These are phyloP conservation scores for Linderniella brevidens DNA, from an alignment of 257 asterid species.

Conservation along the genomic window DNA sequence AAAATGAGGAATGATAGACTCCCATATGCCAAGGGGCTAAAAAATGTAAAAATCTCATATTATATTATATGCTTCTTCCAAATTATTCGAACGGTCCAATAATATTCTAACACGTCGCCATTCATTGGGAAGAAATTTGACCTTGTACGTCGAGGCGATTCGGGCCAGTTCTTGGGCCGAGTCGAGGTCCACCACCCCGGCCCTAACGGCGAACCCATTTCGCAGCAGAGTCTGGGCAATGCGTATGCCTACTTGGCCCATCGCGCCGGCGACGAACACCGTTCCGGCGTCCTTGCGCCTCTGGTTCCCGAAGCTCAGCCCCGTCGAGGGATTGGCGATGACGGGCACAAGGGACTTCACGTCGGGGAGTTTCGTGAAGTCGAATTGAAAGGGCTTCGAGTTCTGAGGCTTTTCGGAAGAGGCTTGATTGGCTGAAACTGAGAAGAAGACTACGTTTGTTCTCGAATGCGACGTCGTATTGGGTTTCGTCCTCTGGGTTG, in stretches of 20 bases:
- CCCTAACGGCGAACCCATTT: constrained; percentile 80
- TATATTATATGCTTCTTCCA: no score
- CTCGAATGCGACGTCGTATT: background rate
- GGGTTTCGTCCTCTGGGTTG: constrained; percentile 23
- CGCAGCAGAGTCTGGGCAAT: constrained; percentile 71
- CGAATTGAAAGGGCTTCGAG: constrained; percentile 30
- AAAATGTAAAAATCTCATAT: no score
- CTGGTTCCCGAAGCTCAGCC: constrained; percentile 30
- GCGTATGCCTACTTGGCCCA: constrained; percentile 80
- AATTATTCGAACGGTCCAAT: no score
- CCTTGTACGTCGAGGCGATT: constrained; percentile 68
- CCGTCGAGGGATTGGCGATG: constrained; percentile 30
- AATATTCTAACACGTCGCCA: no score
- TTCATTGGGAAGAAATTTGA: constrained; percentile 4
- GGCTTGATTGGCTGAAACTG: constrained; percentile 16
- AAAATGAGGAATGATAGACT: no score
- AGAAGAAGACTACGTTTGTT: constrained; percentile 30
- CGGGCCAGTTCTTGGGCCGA: constrained; percentile 92
- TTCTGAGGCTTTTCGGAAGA: constrained; percentile 14
- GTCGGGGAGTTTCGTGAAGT: constrained; percentile 2
- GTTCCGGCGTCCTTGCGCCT: constrained; percentile 74
- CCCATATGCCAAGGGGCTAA: no score
- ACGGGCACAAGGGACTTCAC: constrained; percentile 48
- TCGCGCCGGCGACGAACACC: constrained; percentile 84
- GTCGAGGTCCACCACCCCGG: constrained; percentile 73